Evolutionary conservation across 345 rosid genomes (phyloP), one percentile per base, ranked within the genome.

Genomic region (Cardamine occulta): DNA sequence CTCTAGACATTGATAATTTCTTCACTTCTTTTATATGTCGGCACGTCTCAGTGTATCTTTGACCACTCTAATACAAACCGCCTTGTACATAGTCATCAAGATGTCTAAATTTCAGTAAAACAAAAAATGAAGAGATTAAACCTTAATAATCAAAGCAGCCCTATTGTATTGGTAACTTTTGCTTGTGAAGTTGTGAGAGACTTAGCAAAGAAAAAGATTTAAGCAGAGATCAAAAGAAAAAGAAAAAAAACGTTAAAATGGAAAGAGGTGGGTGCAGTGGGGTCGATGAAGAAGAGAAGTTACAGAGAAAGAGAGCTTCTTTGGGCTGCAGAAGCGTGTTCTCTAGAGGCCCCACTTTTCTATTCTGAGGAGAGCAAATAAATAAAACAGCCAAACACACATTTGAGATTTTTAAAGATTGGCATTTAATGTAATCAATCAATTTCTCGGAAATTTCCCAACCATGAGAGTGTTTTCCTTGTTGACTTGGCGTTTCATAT

Each of bases 401-500:
- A 53, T 11, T 21, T 53, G 37, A 5, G 8, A n/a, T 47, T 47
- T n/a, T 47, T 47, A 47, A 47, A 17, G 61, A 63, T 47, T 4
- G 57, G 55, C 76, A 70, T 70, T 77, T 12, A 70, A 55, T 77
- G 80, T 61, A n/a, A 52, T 68, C 63, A 68, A 35, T 65, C 18
- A 35, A 52, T 58, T 47, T 63, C 80, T 28, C 3, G 19, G 76
- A 18, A 70, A 49, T 23, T 51, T 64, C 80, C 67, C 37, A 56
- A 63, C 56, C 74, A 52, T 76, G 45, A 37, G 8, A 37, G 8
- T 12, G 31, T 47, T 6, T n/a, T 47, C 21, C 21, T 17, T n/a
- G 10, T 62, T 70, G 35, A 42, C 55, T 3, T 63, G 7, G 35
- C 49, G 37, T 40, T 55, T 17, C 35, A 6, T 55, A 6, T 70